Conservation (phyloP, 768 basidiomycete species). For the Dioszegia crocea region DNA sequence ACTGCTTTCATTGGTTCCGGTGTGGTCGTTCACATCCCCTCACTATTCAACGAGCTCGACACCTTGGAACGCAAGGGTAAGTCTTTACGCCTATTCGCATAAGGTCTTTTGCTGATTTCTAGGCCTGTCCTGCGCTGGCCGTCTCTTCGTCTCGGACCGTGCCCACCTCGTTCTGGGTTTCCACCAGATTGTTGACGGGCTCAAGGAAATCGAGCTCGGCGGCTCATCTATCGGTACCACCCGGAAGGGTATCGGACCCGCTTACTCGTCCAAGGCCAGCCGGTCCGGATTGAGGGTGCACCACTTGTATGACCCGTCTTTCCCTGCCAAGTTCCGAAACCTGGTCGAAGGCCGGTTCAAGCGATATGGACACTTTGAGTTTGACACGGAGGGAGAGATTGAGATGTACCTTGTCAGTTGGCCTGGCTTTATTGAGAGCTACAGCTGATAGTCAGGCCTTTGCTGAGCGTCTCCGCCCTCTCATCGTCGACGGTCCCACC, state of each 20-base stretch:
- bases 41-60: conserved; percentile 90
- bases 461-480: conserved; percentile 77
- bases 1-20: conserved; percentile 85
- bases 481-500: conserved; percentile 79
- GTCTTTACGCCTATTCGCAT: conserved; percentile 9
- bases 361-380: conserved; percentile 95
- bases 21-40: conserved; percentile 93
- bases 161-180: conserved; percentile 98
- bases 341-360: conserved; percentile 96
- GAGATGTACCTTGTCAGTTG: conserved; percentile 72
- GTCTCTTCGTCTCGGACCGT: conserved; percentile 89
- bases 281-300: conserved; percentile 93
- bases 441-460: conserved; percentile 57
- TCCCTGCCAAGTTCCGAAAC: conserved; percentile 87
- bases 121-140: conserved; percentile 80
- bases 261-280: conserved; percentile 95
- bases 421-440: not conserved
- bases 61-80: conserved; percentile 75
- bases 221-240: conserved; percentile 86
- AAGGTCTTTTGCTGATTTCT: conserved; percentile 8
- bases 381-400: conserved; percentile 97
- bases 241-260: conserved; percentile 95
- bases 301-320: conserved; percentile 85
- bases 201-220: conserved; percentile 96
- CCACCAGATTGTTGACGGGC: conserved; percentile 97